Evolutionary conservation across 2,329 filamentous ascomycete species (phyloP), one percentile per base, ranked within the genome.

Genomic region (Waltergamsia citrina): DNA sequence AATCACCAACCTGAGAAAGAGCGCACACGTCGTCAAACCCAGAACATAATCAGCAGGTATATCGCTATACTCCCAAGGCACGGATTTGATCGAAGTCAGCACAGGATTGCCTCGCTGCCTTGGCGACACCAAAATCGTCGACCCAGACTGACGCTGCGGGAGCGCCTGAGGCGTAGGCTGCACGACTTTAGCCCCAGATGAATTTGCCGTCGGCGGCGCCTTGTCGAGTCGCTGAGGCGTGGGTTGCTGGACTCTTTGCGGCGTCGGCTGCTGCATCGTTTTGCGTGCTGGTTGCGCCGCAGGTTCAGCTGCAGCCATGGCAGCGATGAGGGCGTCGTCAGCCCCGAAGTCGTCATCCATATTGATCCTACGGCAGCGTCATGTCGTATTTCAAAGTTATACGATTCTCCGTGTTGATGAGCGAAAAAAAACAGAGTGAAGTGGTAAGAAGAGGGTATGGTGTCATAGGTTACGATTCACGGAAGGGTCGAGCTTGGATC

Each of bases 1-100:
- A 15, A 19, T 24, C 16, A 41, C 44, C 27, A 31, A 65, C 65
- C 65, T 93, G 27, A 98, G 66, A 53, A 96, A 98, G 5, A 98
- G 69, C 1, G 85, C 88, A 50, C 90, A 94, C 6, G 88, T 94
- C 0, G 87, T 94, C 27, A 74, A 54, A 0, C 92, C 90, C 17
- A 96, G 67, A 7, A 90, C 81, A 55, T 93, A 98, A 60, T 98
- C 92, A 21, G 90, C 85, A 2, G 83, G 81, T n/a, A 94, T 94
- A 50, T 96, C 90, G 41, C 85, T 88, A 57, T 94, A 96, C 59
- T 98, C 92, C 92, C 92, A 98, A 1, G 87, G 75, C 38, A 93
- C 69, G 1, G 82, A 79, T 39, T 81, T 80, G 47, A 98, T 74
- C 56, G 81, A 77, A 35, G 85, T 82, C 20, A 98, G 65, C 32